phyloP scores from a whole-genome alignment of 371 early-diverging fungal genomes.

The Lichtheimia corymbifera region DNA sequence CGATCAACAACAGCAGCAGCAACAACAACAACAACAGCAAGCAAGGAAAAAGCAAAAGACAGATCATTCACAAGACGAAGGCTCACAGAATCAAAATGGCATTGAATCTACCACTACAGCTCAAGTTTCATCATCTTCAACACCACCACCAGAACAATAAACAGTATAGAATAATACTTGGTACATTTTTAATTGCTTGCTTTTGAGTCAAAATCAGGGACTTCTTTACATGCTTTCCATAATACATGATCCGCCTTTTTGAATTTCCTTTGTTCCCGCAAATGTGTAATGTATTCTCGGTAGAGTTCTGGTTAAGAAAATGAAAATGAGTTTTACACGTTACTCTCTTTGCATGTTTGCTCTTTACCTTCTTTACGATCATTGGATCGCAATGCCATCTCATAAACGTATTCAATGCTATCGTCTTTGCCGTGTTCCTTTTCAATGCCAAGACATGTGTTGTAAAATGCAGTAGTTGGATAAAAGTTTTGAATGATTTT shows the following conservation, averaged over 20 bases:
- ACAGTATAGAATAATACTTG: too few species aligned
- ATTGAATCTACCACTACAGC: not conserved
- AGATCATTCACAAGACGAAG: not conserved
- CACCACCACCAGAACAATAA: not conserved
- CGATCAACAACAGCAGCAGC: slow-evolving; percentile 5
- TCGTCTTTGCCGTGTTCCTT: slow-evolving; percentile 25
- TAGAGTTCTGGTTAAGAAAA: slow-evolving; percentile 43
- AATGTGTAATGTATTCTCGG: slow-evolving; percentile 59
- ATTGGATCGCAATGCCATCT: slow-evolving; percentile 56
- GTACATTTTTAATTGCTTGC: slow-evolving; percentile 1
- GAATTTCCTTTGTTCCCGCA: slow-evolving; percentile 50
- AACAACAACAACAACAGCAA: slow-evolving; percentile 2
- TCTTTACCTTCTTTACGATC: slow-evolving; percentile 53
- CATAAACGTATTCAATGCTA: slow-evolving; percentile 44
- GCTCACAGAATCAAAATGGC: not conserved
- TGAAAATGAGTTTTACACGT: not conserved
- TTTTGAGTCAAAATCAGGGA: slow-evolving; percentile 20
- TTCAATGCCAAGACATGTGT: slow-evolving; percentile 63
- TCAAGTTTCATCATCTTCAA: too few species aligned
- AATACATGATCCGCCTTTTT: slow-evolving; percentile 54
- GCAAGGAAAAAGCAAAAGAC: not conserved
- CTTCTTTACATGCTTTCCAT: slow-evolving; percentile 64
- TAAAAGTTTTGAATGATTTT: slow-evolving; percentile 56
- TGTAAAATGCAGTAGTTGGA: slow-evolving; percentile 62
- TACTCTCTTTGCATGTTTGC: not conserved